These are phyloP conservation scores for Daldinia sp. DNA, from an alignment of 2,329 filamentous ascomycete genomes.

Conservation along the genomic window DNA sequence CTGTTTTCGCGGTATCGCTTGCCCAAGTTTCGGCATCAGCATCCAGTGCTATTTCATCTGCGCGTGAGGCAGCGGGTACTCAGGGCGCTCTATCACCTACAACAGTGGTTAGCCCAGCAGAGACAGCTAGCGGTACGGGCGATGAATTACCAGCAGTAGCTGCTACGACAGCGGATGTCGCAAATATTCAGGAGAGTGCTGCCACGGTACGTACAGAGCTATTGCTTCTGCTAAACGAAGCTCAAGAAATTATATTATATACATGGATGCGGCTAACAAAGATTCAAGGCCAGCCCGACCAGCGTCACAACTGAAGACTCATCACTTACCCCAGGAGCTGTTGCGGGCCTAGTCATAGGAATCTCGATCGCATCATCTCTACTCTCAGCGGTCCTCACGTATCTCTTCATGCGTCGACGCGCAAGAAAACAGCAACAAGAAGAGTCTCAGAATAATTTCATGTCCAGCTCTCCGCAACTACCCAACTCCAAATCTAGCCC, in stretches of 20 bases:
- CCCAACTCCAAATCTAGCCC: background rate
- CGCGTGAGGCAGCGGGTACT: constrained; percentile 11
- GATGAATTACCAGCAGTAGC: background rate
- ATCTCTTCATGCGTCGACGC: constrained; percentile 35
- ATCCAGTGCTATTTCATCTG: constrained; percentile 19
- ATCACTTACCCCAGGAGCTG: constrained; percentile 28
- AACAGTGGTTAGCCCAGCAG: background rate
- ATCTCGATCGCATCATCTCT: constrained; percentile 28
- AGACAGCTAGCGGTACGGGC: background rate
- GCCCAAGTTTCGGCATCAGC: constrained; percentile 17
- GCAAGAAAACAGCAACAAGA: constrained; percentile 7
- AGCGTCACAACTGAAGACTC: constrained; percentile 15
- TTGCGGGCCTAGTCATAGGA: constrained; percentile 31
- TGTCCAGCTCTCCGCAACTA: constrained; percentile 13
- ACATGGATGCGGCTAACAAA: constrained; percentile 9
- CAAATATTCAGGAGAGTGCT: constrained; percentile 23
- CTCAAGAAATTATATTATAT: background rate
- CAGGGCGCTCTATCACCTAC: constrained; percentile 17
- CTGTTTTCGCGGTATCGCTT: constrained; percentile 15
- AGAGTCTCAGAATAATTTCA: constrained; percentile 8
- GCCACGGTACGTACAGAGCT: constrained; percentile 23
- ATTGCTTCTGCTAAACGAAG: background rate
- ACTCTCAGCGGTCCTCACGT: constrained; percentile 31
- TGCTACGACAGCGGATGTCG: constrained; percentile 10
- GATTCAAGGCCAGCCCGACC: constrained; percentile 12